Evolutionary conservation across 257 asterid species (phyloP).

Genomic region (Nicotiana obtusifolia): DNA sequence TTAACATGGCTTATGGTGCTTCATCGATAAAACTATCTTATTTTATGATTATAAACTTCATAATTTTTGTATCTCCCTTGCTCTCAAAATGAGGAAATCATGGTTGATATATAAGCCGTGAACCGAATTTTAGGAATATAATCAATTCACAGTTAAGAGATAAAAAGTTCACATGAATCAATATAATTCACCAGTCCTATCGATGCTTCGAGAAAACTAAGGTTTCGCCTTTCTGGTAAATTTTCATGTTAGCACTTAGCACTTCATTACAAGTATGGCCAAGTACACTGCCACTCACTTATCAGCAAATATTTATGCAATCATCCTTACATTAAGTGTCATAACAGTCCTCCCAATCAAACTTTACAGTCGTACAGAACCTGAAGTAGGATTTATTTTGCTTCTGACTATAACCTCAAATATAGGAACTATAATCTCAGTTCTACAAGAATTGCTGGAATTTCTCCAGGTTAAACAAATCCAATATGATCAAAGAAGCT

Average conservation of each 20-base stretch:
- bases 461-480: not conserved
- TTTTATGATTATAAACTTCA: not conserved
- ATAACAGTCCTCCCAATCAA: not conserved
- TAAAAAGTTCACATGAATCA: not conserved
- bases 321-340: not conserved
- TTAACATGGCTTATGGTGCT: too few species aligned
- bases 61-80: not conserved
- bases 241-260: not conserved
- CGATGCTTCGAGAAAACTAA: not conserved
- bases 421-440: not conserved
- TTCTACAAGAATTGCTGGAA: not conserved
- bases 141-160: not conserved
- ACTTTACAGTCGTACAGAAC: not conserved
- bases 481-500: not conserved
- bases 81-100: not conserved
- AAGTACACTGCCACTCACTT: not conserved
- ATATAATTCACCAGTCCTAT: not conserved
- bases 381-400: not conserved
- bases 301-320: not conserved
- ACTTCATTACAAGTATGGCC: not conserved
- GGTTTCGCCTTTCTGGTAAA: not conserved
- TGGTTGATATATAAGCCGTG: not conserved
- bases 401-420: not conserved
- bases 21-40: not conserved
- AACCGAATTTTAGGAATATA: not conserved